Evolutionary conservation across 306 rosid genomes (phyloP).

Genomic region (Prunus padus): DNA sequence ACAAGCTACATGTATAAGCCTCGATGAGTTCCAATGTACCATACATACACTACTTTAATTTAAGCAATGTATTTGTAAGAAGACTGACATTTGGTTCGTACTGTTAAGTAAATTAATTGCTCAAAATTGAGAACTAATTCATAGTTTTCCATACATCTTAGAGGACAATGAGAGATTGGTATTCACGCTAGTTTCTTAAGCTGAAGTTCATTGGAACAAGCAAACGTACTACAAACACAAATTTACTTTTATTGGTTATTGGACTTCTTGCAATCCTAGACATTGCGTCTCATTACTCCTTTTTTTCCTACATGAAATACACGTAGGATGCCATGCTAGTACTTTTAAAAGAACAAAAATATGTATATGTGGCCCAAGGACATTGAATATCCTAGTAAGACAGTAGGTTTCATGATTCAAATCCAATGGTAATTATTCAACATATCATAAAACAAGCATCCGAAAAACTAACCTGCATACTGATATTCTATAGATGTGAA

Average conservation of each 20-base stretch:
- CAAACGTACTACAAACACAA: neutral
- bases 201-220: neutral
- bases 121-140: neutral
- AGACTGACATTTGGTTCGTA: neutral
- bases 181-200: neutral
- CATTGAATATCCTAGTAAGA: neutral
- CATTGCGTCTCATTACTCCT: neutral
- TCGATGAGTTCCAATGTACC: neutral
- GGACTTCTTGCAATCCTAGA: neutral
- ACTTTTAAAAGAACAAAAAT: neutral
- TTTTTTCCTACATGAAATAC: neutral
- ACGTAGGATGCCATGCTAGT: neutral
- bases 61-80: neutral
- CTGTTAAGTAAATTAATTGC: neutral
- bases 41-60: too few species aligned
- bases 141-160: neutral
- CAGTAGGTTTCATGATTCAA: conserved; percentile 5
- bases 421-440: neutral
- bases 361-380: neutral
- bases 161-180: neutral
- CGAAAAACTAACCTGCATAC: conserved; percentile 64
- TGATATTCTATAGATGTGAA: conserved; percentile 65
- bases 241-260: neutral
- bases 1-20: neutral
- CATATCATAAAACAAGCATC: neutral